Evolutionary conservation across 495 filamentous ascomycete genomes (phyloP).

Genomic region (Xylaria nigripes): DNA sequence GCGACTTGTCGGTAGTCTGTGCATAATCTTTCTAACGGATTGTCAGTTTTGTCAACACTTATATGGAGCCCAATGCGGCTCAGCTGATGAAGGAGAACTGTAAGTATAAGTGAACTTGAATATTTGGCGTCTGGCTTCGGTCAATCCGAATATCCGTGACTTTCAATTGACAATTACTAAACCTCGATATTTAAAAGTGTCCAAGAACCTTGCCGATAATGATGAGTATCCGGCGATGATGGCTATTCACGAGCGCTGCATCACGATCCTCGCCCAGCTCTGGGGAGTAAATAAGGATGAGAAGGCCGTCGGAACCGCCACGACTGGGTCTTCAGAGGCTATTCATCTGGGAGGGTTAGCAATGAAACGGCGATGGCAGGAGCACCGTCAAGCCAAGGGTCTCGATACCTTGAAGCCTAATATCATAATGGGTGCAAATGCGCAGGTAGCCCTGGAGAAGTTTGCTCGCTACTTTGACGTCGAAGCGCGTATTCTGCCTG

Average conservation of each 20-base stretch:
- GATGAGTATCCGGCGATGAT: conserved; percentile 74
- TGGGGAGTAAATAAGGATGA: conserved; percentile 60
- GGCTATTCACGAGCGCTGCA: conserved; percentile 61
- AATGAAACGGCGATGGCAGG: conserved; percentile 74
- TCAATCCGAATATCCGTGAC: too few relatives aligned
- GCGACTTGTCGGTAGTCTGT: too few relatives aligned
- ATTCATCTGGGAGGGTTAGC: conserved; percentile 69
- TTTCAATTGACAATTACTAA: not conserved
- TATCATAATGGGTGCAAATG: conserved; percentile 72
- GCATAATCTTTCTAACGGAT: not conserved
- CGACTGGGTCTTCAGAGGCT: conserved; percentile 65
- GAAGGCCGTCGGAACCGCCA: conserved; percentile 62
- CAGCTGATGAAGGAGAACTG: conserved; percentile 58
- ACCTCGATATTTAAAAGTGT: conserved; percentile 19
- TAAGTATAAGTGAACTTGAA: not conserved
- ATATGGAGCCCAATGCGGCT: conserved; percentile 59
- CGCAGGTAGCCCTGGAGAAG: conserved; percentile 70
- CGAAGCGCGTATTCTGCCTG: conserved; percentile 61
- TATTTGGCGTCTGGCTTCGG: not conserved
- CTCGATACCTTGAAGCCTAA: conserved; percentile 59
- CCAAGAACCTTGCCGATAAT: conserved; percentile 61
- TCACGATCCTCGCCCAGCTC: conserved; percentile 61
- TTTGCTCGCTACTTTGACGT: conserved; percentile 72
- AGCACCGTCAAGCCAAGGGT: conserved; percentile 49
- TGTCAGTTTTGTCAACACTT: conserved; percentile 59